Base-by-base conservation (phyloP, 345 rosid species). In the Populus simonii region DNA sequence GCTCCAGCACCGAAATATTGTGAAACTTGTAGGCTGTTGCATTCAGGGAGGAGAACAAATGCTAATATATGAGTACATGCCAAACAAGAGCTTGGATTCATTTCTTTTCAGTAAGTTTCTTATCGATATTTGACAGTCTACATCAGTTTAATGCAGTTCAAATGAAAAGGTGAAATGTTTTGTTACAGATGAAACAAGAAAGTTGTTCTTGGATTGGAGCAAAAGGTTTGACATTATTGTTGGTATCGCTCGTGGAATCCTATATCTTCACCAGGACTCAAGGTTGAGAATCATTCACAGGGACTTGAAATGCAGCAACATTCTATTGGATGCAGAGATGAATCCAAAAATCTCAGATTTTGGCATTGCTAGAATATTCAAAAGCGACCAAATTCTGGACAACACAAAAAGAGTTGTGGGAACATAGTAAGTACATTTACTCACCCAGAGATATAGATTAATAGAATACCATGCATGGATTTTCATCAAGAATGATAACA, bases 11-110 rank as follows among this genome's bases (percentile, higher is more conserved):
- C 57, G 78, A 39, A 79, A 79, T 74, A 23, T 79, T 39, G 82
- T 79, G 49, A 79, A 74, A 20, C 78, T 75, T 7, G 43, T 73
- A 65, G 70, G 69, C 29, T 66, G 57, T 27, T 41, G 92, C 78
- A 87, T 85, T 18, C 81, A 76, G 33, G 87, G 83, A 74, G 88
- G 85, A 20, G 90, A 91, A 49, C 86, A 85, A 87, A 92, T 92
- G 88, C 87, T 92, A 74, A 88, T 92, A 66, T 92, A 91, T 16
- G 97, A 92, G 81, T 92, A 89, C 81, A 86, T 92, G 74, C 25
- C 63, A 13, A 79, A 79, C 67, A 79, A 55, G 38, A 79, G 78
- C 36, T 45, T 79, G 70, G 78, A 79, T 74, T 74, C 77, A 33
- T 74, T 79, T 31, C 47, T 74, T n/a, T 79, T 79, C 39, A 74